These are phyloP conservation scores for Prunella vulgaris DNA, from an alignment of 257 asterid genomes.

Conservation along the genomic window DNA sequence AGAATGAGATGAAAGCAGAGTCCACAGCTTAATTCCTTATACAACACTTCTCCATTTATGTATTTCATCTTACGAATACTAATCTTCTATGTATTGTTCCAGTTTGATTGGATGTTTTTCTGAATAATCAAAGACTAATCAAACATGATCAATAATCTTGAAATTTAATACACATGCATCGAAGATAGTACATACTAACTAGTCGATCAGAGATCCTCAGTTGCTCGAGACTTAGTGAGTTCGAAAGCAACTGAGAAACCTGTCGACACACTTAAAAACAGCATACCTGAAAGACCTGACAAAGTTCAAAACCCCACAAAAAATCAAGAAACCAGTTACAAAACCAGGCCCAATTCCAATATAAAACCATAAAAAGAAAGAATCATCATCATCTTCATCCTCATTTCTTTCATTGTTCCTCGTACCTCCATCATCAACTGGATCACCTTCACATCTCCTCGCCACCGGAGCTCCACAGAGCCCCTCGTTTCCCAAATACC, in stretches of 20 bases:
- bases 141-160: no score
- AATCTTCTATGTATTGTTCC: neutral
- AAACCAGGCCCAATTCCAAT: constrained; percentile 25
- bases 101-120: neutral
- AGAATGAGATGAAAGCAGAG: constrained; percentile 41
- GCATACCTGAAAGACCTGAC: constrained; percentile 14
- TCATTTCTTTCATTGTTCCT: neutral
- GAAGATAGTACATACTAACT: no score
- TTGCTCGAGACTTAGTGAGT: neutral
- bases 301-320: constrained; percentile 21
- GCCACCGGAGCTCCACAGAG: constrained; percentile 15
- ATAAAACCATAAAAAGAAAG: constrained; percentile 19
- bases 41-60: no score
- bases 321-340: constrained; percentile 13
- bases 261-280: neutral
- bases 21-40: neutral
- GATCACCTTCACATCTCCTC: constrained; percentile 3
- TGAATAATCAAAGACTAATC: neutral
- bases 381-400: neutral
- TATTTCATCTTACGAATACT: neutral
- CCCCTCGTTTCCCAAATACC: constrained; percentile 5
- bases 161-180: no score
- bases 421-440: neutral
- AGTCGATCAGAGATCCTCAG: neutral
- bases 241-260: neutral